Percentiles rank a stretch among this genome's conserved stretches.
Conservation (phyloP, 176 grass and related monocot genomes). For the Carex littledalei region DNA sequence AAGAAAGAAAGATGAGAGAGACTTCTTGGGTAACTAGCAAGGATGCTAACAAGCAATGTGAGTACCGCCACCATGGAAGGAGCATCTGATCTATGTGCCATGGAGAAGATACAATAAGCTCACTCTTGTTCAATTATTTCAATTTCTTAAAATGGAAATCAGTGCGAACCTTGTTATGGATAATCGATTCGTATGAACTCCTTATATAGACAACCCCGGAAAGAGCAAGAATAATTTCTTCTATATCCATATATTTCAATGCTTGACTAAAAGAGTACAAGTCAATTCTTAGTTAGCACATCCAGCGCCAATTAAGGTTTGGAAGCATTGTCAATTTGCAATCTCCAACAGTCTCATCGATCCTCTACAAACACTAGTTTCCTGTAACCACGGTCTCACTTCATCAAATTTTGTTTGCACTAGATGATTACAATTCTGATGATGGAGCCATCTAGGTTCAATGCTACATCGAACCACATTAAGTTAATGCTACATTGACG, state of each 20-base stretch:
- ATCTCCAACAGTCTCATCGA: neutral
- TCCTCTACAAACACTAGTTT: no score
- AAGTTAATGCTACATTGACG: no score
- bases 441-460: no score
- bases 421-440: neutral
- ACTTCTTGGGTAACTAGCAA: conserved; percentile 29
- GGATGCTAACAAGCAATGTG: conserved; percentile 26
- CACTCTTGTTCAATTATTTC: neutral
- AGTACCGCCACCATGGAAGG: neutral
- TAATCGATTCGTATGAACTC: neutral
- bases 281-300: neutral
- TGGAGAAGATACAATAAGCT: neutral
- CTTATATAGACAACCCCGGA: neutral
- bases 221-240: neutral
- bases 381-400: no score
- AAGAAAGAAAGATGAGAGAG: neutral
- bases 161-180: neutral
- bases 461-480: no score
- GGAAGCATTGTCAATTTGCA: neutral
- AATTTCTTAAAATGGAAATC: neutral
- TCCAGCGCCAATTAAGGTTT: neutral
- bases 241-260: no score
- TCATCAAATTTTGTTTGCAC: neutral
- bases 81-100: neutral
- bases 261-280: neutral